Percentiles rank a stretch among this genome's conserved stretches.
phyloP scores from a whole-genome alignment of 1,284 basidiomycete species.

The Melampsora larici-populina region DNA sequence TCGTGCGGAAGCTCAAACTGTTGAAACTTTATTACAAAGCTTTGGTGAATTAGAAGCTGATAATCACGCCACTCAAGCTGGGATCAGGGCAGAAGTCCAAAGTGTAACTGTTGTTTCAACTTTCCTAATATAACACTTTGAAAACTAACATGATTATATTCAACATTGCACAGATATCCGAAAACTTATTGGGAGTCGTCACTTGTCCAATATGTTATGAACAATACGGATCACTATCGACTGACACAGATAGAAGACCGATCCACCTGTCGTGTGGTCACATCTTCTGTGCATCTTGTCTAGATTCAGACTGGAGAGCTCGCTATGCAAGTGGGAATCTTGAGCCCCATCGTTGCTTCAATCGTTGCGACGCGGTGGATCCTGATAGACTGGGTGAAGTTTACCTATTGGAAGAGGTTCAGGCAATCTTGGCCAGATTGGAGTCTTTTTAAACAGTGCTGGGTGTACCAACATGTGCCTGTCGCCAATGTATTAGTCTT shows the following conservation, averaged over 20 bases:
- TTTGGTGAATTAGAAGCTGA: background rate
- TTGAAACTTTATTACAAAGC: background rate
- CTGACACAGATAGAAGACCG: conserved; percentile 10
- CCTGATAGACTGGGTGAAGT: conserved; percentile 15
- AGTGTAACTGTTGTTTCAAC: background rate
- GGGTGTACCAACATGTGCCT: too few relatives aligned
- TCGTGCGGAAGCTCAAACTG: conserved; percentile 23
- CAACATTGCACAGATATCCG: conserved; percentile 8
- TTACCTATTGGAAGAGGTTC: conserved; percentile 30
- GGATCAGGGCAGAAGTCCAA: background rate
- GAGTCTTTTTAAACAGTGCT: conserved; percentile 4
- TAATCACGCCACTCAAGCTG: background rate
- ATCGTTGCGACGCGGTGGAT: conserved; percentile 27
- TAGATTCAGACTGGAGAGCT: conserved; percentile 16
- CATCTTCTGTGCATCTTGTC: too few relatives aligned
- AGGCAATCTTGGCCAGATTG: conserved; percentile 15
- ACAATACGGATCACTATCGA: conserved; percentile 26
- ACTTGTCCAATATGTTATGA: conserved; percentile 37
- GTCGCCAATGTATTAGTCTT: too few relatives aligned
- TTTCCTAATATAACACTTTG: too few relatives aligned
- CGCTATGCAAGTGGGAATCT: background rate
- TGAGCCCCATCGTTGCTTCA: conserved; percentile 17
- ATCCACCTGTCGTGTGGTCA: conserved; percentile 42
- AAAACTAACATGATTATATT: background rate
- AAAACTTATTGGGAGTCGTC: conserved; percentile 27